phyloP scores from a whole-genome alignment of 345 rosid genomes.

The Luvunga scandens region DNA sequence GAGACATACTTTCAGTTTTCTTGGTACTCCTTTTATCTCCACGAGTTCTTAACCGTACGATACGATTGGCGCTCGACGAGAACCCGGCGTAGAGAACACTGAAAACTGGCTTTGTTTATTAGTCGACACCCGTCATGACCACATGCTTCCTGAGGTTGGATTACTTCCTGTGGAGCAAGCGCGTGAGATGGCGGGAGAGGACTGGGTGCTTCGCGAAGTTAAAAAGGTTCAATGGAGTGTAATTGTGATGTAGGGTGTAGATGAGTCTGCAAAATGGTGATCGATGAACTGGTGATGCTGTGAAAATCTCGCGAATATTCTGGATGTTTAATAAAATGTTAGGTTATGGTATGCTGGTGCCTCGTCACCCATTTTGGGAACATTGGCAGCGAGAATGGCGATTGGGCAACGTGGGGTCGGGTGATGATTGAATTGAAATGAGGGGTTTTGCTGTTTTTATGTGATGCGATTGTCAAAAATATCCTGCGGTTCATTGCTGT shows the following conservation, averaged over 20 bases:
- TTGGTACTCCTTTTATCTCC: background rate
- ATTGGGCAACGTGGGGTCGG: background rate
- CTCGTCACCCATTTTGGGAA: too few species aligned
- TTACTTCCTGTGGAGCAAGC: background rate
- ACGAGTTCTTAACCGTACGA: background rate
- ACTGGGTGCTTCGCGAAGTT: background rate
- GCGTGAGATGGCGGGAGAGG: background rate
- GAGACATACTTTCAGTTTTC: background rate
- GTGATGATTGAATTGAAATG: background rate
- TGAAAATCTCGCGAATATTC: background rate
- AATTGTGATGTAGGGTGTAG: background rate
- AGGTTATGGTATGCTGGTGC: background rate
- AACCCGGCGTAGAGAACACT: too few species aligned
- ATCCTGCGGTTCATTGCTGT: too few species aligned
- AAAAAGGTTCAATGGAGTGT: background rate
- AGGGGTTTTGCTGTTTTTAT: too few species aligned
- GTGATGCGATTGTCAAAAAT: too few species aligned
- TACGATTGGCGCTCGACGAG: too few species aligned
- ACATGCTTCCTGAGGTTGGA: too few species aligned
- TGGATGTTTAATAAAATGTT: background rate
- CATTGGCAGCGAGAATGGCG: too few species aligned
- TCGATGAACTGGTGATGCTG: background rate
- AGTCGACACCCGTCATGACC: too few species aligned
- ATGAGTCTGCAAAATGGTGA: conserved; percentile 2
- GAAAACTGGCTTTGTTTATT: too few species aligned